Evolutionary conservation across 2,329 filamentous ascomycete genomes (phyloP), one percentile per base, ranked within the genome.

Genomic region (Colletotrichum nymphaeae): DNA sequence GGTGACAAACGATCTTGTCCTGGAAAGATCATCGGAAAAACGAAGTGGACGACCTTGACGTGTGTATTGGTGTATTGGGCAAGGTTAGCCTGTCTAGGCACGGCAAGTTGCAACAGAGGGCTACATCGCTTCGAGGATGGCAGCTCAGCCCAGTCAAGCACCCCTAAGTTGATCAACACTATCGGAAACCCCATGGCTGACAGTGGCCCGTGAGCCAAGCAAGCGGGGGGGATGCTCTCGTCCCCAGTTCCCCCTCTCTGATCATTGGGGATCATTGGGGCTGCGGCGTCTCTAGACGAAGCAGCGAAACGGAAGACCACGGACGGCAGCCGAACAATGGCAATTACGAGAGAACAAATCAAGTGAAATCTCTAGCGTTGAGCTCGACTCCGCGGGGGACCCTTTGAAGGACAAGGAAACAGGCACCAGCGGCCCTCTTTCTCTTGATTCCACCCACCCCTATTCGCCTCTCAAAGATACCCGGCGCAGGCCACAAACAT

Each of bases 41-140:
- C 19, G 60, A 56, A 55, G 52, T 52, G 55, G 60, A 56, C n/a
- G 30, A 35, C 35, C 30, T 72, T 64, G 66, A 63, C 59, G 69
- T 64, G 65, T 58, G 52, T 24, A 28, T 42, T 32, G 37, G 65
- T 58, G 52, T 24, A 28, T 42, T 32, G 30, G 53, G 42, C 69
- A 72, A 59, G 67, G 70, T 64, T 59, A 26, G 24, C 65, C 52
- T 58, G 67, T 28, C 46, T 62, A 55, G 66, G 67, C 60, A 59
- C 26, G 59, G 26, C 60, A 62, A 56, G 32, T 65, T 60, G 56
- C 67, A 73, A 65, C 60, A 62, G 56, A 70, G 67, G 70, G 67
- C 70, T 73, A 70, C 71, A 66, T 71, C 71, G 67, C 67, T 73
- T 65, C 62, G 71, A 58, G 26, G 24, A 60, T 70, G 67, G 70